Conservation (phyloP, 129 eudicot genomes). For the Artemisia annua region DNA sequence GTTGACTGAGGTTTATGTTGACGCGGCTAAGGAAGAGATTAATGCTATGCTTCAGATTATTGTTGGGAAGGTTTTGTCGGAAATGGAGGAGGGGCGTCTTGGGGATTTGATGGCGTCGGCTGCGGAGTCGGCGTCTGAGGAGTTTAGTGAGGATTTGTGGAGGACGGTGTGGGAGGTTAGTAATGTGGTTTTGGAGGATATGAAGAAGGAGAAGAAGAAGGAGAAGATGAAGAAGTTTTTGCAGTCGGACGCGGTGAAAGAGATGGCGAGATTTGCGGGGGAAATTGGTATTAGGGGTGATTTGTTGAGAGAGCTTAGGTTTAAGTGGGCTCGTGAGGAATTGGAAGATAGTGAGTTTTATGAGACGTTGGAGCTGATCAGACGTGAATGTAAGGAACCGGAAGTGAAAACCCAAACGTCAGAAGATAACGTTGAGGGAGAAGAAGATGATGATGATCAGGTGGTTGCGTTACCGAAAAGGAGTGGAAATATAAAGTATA, state of each 20-base stretch:
- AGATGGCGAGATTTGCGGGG: too few species aligned
- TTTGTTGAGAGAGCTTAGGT: slow-evolving; percentile 81
- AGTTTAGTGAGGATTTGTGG: too few species aligned
- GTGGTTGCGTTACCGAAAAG: too few species aligned
- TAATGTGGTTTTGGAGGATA: too few species aligned
- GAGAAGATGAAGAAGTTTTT: too few species aligned
- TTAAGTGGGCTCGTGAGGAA: slow-evolving; percentile 95
- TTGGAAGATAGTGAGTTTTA: slow-evolving; percentile 79
- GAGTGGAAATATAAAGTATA: slow-evolving; percentile 74
- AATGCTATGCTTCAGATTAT: slow-evolving; percentile 73
- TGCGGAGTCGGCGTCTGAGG: too few species aligned
- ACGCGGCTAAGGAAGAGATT: slow-evolving; percentile 48
- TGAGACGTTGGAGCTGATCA: slow-evolving; percentile 42
- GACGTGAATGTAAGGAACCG: slow-evolving; percentile 32
- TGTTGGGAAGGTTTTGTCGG: slow-evolving; percentile 64
- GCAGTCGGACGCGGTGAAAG: too few species aligned
- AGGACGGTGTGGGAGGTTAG: too few species aligned
- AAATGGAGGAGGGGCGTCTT: slow-evolving; percentile 57
- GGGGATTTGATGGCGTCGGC: slow-evolving; percentile 41
- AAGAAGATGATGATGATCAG: too few species aligned
- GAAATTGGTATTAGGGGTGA: too few species aligned
- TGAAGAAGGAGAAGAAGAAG: too few species aligned
- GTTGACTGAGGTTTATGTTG: slow-evolving; percentile 52
- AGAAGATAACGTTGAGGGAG: slow-evolving; percentile 22
- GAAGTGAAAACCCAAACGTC: slow-evolving; percentile 1